phyloP scores from a whole-genome alignment of 805 yeast genomes.

The Starmerella etchellsii region DNA sequence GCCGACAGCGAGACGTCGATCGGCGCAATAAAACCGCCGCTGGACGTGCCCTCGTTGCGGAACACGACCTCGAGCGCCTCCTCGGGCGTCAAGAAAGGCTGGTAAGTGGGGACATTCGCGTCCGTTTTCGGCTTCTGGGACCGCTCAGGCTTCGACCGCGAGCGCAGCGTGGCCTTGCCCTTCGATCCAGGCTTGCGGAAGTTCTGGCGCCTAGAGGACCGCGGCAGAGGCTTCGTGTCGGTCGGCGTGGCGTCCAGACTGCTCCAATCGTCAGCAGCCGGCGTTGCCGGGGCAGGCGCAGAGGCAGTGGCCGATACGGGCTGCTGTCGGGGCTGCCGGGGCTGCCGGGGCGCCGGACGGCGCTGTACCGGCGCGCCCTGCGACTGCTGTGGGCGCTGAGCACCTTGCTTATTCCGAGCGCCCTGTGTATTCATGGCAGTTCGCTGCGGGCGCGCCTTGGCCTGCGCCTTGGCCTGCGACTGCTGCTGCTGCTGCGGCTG shows the following conservation, averaged over 20 bases:
- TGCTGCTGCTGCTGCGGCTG: neutral
- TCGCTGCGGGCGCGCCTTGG: neutral
- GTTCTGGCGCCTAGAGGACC: neutral
- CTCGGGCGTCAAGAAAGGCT: conserved; percentile 8
- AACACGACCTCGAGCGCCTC: conserved; percentile 17
- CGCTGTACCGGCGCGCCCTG: neutral
- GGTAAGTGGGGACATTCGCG: neutral
- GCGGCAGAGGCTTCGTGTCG: neutral
- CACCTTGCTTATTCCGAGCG: neutral
- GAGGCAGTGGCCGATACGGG: neutral
- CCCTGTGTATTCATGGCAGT: too few species aligned
- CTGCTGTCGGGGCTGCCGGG: neutral
- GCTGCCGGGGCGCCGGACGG: neutral
- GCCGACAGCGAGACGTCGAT: conserved; percentile 12
- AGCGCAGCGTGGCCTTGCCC: neutral
- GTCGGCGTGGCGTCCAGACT: neutral
- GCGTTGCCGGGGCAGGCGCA: neutral
- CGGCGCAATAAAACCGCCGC: conserved; percentile 13
- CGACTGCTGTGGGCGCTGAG: neutral
- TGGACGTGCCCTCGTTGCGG: conserved; percentile 10
- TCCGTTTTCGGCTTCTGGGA: neutral
- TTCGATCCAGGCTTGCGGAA: conserved; percentile 1
- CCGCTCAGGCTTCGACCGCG: neutral
- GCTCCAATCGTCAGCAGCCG: neutral
- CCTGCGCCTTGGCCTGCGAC: too few species aligned